Conservation (phyloP, 176 grass and related monocot genomes). For the Puya raimondii region DNA sequence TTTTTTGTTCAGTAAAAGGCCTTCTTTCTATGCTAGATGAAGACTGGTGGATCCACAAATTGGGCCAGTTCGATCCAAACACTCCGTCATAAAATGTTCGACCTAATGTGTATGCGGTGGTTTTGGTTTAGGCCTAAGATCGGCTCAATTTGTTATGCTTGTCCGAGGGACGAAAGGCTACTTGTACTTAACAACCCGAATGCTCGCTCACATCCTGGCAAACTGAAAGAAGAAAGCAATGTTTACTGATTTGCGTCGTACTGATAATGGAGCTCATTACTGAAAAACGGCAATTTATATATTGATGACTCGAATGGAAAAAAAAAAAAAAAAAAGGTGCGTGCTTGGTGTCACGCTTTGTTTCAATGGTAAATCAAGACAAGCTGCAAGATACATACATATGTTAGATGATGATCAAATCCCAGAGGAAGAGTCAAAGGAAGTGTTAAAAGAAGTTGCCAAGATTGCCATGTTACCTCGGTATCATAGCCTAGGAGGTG, state of each 20-base stretch:
- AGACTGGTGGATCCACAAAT: too few species aligned
- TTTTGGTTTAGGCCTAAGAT: too few species aligned
- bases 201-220: not conserved
- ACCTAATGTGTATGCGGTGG: too few species aligned
- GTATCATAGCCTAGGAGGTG: too few species aligned
- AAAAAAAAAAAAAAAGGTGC: slow-evolving; percentile 1
- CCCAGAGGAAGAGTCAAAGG: not conserved
- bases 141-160: not conserved
- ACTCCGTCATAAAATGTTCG: too few species aligned
- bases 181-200: not conserved
- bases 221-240: not conserved
- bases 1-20: too few species aligned
- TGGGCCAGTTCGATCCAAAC: too few species aligned
- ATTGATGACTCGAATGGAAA: slow-evolving; percentile 9
- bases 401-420: slow-evolving; percentile 18
- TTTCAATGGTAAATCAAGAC: slow-evolving; percentile 26
- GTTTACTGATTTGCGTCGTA: slow-evolving; percentile 4
- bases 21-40: too few species aligned
- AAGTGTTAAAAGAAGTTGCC: slow-evolving; percentile 24
- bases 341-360: slow-evolving; percentile 11
- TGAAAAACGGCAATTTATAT: slow-evolving; percentile 17
- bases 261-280: slow-evolving; percentile 26
- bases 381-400: not conserved
- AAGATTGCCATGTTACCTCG: not conserved
- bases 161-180: not conserved